Conservation (phyloP, 139 green algal genomes). For the Spirogloea muscicola region DNA sequence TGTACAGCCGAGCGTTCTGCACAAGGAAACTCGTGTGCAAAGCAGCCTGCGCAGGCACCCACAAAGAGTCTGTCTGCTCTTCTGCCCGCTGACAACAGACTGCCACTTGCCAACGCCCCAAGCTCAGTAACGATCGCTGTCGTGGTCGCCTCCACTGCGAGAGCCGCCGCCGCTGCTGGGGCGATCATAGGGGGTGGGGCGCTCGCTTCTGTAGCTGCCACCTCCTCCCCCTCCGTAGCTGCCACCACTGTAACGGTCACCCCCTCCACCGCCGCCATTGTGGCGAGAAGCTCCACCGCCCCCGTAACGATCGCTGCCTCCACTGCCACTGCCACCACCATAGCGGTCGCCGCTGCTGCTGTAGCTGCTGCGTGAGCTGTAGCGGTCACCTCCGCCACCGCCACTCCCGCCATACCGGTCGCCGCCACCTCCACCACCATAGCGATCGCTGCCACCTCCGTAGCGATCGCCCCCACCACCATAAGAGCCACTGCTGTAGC, state of each 20-base stretch:
- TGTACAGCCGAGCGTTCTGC: not conserved
- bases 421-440: not conserved
- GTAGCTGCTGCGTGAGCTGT: too few species aligned
- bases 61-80: too few species aligned
- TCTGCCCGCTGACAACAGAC: constrained; percentile 7
- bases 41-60: too few species aligned
- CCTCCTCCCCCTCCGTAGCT: not conserved
- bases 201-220: constrained; percentile 21
- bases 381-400: too few species aligned
- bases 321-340: too few species aligned
- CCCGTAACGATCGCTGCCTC: constrained; percentile 15
- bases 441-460: not conserved
- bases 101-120: not conserved
- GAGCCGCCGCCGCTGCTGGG: not conserved
- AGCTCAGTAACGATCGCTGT: constrained; percentile 1
- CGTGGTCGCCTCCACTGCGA: not conserved
- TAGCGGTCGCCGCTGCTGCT: too few species aligned
- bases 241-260: constrained; percentile 1
- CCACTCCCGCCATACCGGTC: constrained; percentile 33
- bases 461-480: constrained; percentile 19
- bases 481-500: constrained; percentile 11
- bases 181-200: constrained; percentile 6
- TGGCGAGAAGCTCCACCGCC: constrained; percentile 5
- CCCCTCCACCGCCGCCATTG: constrained; percentile 3
- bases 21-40: constrained; percentile 13